These are phyloP conservation scores for Termitomyces sp. DNA, from an alignment of 768 basidiomycete genomes.

Conservation along the genomic window DNA sequence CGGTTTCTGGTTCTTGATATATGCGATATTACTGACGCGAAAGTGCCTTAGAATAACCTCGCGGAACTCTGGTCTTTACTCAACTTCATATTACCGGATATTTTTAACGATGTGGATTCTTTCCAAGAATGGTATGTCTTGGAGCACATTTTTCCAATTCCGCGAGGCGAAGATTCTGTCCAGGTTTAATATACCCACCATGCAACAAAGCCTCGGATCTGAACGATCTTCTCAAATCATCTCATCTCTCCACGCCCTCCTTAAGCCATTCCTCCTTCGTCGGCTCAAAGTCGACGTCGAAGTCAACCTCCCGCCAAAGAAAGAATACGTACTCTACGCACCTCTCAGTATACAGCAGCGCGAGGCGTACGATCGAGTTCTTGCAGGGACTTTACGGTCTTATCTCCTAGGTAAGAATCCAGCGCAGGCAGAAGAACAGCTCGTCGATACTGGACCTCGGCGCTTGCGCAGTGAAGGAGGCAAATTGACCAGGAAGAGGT, in stretches of 20 bases:
- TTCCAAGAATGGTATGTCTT: constrained; percentile 80
- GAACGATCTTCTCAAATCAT: constrained; percentile 65
- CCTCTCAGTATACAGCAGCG: constrained; percentile 80
- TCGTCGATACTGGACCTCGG: constrained; percentile 18
- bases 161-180: constrained; percentile 1
- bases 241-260: constrained; percentile 77
- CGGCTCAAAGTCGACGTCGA: constrained; percentile 88
- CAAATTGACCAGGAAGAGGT: constrained; percentile 35
- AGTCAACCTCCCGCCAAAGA: constrained; percentile 78
- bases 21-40: not conserved
- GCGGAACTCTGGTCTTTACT: constrained; percentile 92
- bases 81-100: constrained; percentile 92
- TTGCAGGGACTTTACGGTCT: constrained; percentile 64
- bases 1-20: constrained; percentile 18
- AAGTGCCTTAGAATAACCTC: constrained; percentile 78
- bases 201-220: constrained; percentile 50
- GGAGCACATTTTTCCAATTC: not conserved
- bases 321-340: constrained; percentile 92
- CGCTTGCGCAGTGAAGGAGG: constrained; percentile 28
- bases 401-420: constrained; percentile 44
- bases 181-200: constrained; percentile 70
- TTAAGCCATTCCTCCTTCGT: constrained; percentile 92
- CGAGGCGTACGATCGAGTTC: constrained; percentile 78
- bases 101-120: constrained; percentile 83
- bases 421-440: constrained; percentile 16